Evolutionary conservation across 805 yeast genomes (phyloP), one percentile per base, ranked within the genome.

Genomic region (Metschnikowia chrysomelidarum): DNA sequence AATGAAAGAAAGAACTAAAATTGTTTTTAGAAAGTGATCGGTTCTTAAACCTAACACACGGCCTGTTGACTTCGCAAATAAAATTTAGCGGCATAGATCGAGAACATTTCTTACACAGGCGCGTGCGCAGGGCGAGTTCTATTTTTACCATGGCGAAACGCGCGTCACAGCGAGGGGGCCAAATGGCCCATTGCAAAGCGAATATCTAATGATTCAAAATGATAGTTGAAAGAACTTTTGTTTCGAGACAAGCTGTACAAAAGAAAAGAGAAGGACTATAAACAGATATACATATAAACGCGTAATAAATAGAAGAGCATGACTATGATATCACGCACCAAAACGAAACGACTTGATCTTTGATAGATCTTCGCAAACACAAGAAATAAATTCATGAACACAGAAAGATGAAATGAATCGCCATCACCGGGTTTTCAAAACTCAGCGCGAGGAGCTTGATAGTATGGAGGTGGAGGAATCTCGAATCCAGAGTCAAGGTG

Each of bases 381-480:
- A 11, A 9, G 17, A 24, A 26, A 19, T 16, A 22, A 33, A 13
- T 27, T 32, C n/a, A n/a, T n/a, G n/a, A n/a, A 22, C 37, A 22
- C 27, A 19, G 27, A 21, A 33, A 6, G 14, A 32, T 7, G 16
- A 29, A 29, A 17, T 15, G 11, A 21, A 21, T n/a, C 22, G n/a
- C 15, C 22, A n/a, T 24, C 9, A 12, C n/a, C 29, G 18, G 29
- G 31, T 25, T 21, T 28, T 37, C 32, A 41, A 26, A 15, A 34
- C 12, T 40, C 36, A 8, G 46, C 38, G n/a, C 44, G 41, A n/a
- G 36, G 35, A 13, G 44, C 46, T 25, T 45, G 49, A 27, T 45
- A 36, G 35, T 47, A 47, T 12, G 51, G 51, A 16, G 51, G 51
- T n/a, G 51, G 51, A 6, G 47, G 44, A 12, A 36, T 30, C 24